A percentile compares a stretch with the other conserved stretches of the same genome.
These are phyloP conservation scores for Irpex sp. DNA, from an alignment of 1,284 basidiomycete genomes.

Conservation along the genomic window DNA sequence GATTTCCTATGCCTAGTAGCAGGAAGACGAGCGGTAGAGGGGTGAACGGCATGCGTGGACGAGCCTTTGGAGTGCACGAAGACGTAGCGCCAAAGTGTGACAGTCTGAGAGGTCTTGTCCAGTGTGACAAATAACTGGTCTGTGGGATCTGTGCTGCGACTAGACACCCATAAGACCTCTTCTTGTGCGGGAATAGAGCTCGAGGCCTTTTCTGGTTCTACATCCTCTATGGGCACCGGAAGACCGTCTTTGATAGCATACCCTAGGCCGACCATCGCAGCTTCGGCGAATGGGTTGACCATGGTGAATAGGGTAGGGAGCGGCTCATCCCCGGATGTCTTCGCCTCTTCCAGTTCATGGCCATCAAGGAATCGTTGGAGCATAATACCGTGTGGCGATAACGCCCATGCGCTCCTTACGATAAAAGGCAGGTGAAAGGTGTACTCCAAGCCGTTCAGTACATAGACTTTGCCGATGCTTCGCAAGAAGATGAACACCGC, in stretches of 20 bases:
- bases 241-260: constrained; percentile 42
- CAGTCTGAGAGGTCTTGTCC: constrained; percentile 45
- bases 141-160: constrained; percentile 38
- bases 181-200: constrained; percentile 56
- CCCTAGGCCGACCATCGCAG: constrained; percentile 64
- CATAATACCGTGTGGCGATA: constrained; percentile 71
- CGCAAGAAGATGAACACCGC: constrained; percentile 80
- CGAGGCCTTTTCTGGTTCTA: constrained; percentile 44
- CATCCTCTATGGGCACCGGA: constrained; percentile 46
- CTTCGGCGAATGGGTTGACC: constrained; percentile 73
- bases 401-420: constrained; percentile 75
- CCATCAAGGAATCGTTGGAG: constrained; percentile 74
- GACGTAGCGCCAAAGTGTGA: constrained; percentile 71
- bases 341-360: constrained; percentile 63
- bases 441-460: constrained; percentile 71
- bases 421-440: constrained; percentile 82
- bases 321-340: constrained; percentile 53
- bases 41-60: constrained; percentile 23
- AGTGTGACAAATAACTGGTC: constrained; percentile 56
- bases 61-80: constrained; percentile 53
- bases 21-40: constrained; percentile 8
- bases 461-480: constrained; percentile 70
- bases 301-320: constrained; percentile 79
- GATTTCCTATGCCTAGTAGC: constrained; percentile 18
- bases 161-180: constrained; percentile 57